A percentile compares a stretch with the other conserved stretches of the same genome.
Evolutionary conservation across 2,329 filamentous ascomycete species (phyloP).

Genomic region (Xylariales sp.): DNA sequence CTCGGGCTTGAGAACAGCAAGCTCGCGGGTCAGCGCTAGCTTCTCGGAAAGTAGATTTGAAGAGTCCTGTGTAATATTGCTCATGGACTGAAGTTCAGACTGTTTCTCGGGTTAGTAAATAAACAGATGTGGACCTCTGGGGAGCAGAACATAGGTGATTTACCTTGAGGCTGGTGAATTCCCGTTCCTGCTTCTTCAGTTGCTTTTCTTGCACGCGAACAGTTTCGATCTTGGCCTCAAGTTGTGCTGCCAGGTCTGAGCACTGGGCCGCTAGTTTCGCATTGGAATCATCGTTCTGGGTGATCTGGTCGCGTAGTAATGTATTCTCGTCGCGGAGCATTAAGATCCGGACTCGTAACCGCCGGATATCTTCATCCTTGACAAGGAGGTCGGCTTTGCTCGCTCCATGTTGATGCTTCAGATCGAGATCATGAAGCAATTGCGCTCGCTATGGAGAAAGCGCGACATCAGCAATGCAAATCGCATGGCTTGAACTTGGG

Average conservation of each 20-base stretch:
- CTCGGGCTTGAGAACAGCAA: constrained; percentile 50
- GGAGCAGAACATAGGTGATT: no score
- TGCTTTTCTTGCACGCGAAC: constrained; percentile 41
- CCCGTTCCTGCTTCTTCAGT: constrained; percentile 43
- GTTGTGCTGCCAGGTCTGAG: constrained; percentile 33
- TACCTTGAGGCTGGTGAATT: constrained; percentile 46
- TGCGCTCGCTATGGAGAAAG: constrained; percentile 34
- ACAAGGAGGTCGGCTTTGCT: constrained; percentile 63
- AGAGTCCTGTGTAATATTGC: constrained; percentile 63
- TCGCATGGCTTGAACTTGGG: no score
- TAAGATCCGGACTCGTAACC: constrained; percentile 63
- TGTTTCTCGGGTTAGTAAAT: no score
- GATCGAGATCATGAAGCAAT: constrained; percentile 56
- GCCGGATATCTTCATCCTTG: constrained; percentile 71
- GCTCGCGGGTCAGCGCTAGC: constrained; percentile 45
- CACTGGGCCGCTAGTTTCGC: constrained; percentile 31
- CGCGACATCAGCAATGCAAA: not conserved
- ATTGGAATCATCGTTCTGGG: constrained; percentile 26
- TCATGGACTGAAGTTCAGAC: constrained; percentile 69
- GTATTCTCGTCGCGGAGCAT: constrained; percentile 73
- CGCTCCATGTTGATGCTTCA: constrained; percentile 62
- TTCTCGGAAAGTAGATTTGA: constrained; percentile 63
- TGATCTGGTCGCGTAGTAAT: constrained; percentile 58
- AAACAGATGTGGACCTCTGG: no score
- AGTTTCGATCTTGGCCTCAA: constrained; percentile 38